Conservation (phyloP, 2,329 filamentous ascomycete genomes). For the Ophiosphaerella korrae region DNA sequence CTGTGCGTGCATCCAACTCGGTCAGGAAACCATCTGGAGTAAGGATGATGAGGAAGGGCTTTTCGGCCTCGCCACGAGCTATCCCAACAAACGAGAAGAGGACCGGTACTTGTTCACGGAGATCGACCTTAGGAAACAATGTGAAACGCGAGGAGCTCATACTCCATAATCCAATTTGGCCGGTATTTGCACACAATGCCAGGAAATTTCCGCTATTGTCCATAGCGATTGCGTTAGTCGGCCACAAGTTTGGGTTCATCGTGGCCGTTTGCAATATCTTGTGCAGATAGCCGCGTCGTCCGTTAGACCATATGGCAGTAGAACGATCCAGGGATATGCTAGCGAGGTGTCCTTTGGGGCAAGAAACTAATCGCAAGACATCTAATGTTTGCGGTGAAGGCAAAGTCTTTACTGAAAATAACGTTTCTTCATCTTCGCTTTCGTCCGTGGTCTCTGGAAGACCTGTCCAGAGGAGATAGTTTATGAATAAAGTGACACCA, state of each 20-base stretch:
- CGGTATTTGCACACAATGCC: slow-evolving; percentile 66
- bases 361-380: slow-evolving; percentile 67
- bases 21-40: slow-evolving; percentile 67
- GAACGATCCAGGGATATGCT: slow-evolving; percentile 73
- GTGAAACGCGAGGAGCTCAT: slow-evolving; percentile 63
- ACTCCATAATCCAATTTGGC: slow-evolving; percentile 68
- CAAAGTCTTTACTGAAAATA: slow-evolving; percentile 66
- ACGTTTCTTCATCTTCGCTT: slow-evolving; percentile 55
- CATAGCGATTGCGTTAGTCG: slow-evolving; percentile 65
- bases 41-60: slow-evolving; percentile 61
- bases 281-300: slow-evolving; percentile 35
- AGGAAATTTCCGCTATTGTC: slow-evolving; percentile 69
- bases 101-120: slow-evolving; percentile 65
- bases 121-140: slow-evolving; percentile 56
- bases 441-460: slow-evolving; percentile 51
- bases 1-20: slow-evolving; percentile 59
- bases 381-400: slow-evolving; percentile 70
- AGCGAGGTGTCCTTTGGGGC: slow-evolving; percentile 67
- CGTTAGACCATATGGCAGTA: slow-evolving; percentile 65
- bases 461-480: slow-evolving; percentile 73
- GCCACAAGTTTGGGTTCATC: slow-evolving; percentile 47
- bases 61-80: slow-evolving; percentile 32
- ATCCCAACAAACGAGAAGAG: slow-evolving; percentile 61
- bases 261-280: slow-evolving; percentile 37
- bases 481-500: slow-evolving; percentile 72